Base-by-base conservation (phyloP, 306 rosid species). In the Acacia confusa region DNA sequence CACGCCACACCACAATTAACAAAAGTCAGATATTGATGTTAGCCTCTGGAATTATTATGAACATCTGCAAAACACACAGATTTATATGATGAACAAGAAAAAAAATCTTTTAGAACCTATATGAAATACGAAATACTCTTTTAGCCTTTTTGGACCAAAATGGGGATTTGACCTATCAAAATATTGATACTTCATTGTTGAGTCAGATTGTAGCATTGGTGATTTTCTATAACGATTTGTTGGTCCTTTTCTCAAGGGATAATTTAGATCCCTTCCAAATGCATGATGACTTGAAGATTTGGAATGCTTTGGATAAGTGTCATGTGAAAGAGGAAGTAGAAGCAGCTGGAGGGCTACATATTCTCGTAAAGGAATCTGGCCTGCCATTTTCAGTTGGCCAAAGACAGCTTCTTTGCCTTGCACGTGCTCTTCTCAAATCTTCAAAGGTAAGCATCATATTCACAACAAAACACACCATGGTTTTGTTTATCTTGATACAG, bases 401-500 rank as follows among this genome's bases (percentile, higher is more conserved):
- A 72, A 82, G 94, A 53, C 99, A 95, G 79, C 98, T 95, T 82
- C 91, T 95, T 84, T 95, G 99, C 90, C 99, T 95, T 69, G 94
- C 94, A 28, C 98, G 99, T 27, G 97, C 98, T 78, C 94, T 93
- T 86, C 94, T 95, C 45, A 93, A 89, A 88, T 92, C 89, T 72
- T 91, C 97, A 0, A 95, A 91, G 92, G 97, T 91, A 66, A 86
- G 75, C 45, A n/a, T 9, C 30, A 50, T 57, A 8, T 45, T 73
- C 43, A 24, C 40, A 22, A 53, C 61, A 69, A 32, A 68, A 75
- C 75, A 25, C 9, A 10, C 17, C 38, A 28, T 22, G 30, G 65
- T 55, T 64, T 68, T 74, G 53, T 74, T 40, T 4, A 74, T 40
- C 69, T 72, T 66, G 12, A 38, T 69, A 32, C 79, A 60, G 38